A percentile compares a stretch with the other conserved stretches of the same genome.
Evolutionary conservation across 352 stramenopile species (phyloP).

Genomic region (Plasmopara muralis): DNA sequence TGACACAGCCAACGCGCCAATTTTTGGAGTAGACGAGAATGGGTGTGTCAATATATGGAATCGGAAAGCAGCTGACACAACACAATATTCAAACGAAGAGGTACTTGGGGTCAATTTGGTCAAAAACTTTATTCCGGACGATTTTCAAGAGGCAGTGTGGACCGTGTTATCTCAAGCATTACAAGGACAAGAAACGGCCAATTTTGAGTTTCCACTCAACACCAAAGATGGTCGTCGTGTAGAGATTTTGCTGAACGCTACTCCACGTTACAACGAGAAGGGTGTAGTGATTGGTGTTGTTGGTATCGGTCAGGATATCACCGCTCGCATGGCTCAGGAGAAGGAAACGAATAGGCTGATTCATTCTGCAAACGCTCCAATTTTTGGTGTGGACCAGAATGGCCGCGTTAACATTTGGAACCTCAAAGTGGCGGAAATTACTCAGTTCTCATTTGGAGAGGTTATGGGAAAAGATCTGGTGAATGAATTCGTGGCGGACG

Average conservation of each 20-base stretch:
- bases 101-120: conserved; percentile 63
- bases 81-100: conserved; percentile 61
- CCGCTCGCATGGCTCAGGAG: conserved; percentile 59
- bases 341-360: conserved; percentile 60
- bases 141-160: conserved; percentile 46
- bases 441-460: conserved; percentile 69
- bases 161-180: conserved; percentile 49
- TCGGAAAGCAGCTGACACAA: conserved; percentile 84
- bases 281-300: conserved; percentile 52
- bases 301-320: conserved; percentile 59
- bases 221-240: conserved; percentile 41
- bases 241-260: conserved; percentile 6
- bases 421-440: conserved; percentile 65
- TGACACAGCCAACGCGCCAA: conserved; percentile 86
- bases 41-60: conserved; percentile 88
- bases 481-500: conserved; percentile 37
- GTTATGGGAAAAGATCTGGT: conserved; percentile 73
- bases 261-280: conserved; percentile 47
- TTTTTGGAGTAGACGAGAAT: conserved; percentile 85
- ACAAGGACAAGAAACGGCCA: conserved; percentile 46
- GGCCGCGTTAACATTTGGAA: conserved; percentile 67
- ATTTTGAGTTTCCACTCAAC: conserved; percentile 58
- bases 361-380: conserved; percentile 60
- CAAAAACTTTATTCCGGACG: conserved; percentile 66
- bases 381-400: conserved; percentile 67